These are phyloP conservation scores for Leonotis leonurus DNA, from an alignment of 257 asterid genomes.

Conservation along the genomic window DNA sequence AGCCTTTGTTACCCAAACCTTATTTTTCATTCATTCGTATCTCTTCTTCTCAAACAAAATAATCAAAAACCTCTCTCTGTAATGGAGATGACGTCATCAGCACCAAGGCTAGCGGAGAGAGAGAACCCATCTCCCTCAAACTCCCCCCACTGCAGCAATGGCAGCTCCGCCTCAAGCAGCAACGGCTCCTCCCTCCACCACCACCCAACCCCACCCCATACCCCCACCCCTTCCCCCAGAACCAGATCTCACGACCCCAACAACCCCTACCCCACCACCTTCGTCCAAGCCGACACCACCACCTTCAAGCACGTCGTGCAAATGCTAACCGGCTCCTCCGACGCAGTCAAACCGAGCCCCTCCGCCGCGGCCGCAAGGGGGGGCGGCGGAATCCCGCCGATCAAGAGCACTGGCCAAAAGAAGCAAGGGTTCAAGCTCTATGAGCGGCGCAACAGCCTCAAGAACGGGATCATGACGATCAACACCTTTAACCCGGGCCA, in stretches of 20 bases:
- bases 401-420: slow-evolving; percentile 62
- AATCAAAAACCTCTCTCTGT: no score
- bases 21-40: slow-evolving; percentile 39
- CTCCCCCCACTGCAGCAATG: slow-evolving; percentile 65
- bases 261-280: slow-evolving; percentile 80
- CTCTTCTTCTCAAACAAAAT: slow-evolving; percentile 22
- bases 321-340: no score
- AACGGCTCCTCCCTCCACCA: slow-evolving; percentile 30
- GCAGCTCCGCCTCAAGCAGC: slow-evolving; percentile 39
- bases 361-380: slow-evolving; percentile 3
- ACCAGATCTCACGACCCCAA: slow-evolving; percentile 54
- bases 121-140: slow-evolving; percentile 40
- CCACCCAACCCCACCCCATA: slow-evolving; percentile 52
- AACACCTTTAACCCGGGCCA: slow-evolving; percentile 40
- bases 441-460: slow-evolving; percentile 71
- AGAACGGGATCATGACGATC: slow-evolving; percentile 67
- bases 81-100: slow-evolving; percentile 43
- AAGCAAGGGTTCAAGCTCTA: slow-evolving; percentile 81
- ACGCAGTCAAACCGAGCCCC: no score
- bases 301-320: slow-evolving; percentile 49
- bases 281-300: slow-evolving; percentile 76
- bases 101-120: slow-evolving; percentile 40
- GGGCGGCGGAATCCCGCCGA: slow-evolving; percentile 47
- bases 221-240: slow-evolving; percentile 33
- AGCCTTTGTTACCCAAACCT: slow-evolving; percentile 21